Percentiles rank a stretch among this genome's conserved stretches.
These are phyloP conservation scores for Amanita brunnescens DNA, from an alignment of 768 basidiomycete genomes.

Conservation along the genomic window DNA sequence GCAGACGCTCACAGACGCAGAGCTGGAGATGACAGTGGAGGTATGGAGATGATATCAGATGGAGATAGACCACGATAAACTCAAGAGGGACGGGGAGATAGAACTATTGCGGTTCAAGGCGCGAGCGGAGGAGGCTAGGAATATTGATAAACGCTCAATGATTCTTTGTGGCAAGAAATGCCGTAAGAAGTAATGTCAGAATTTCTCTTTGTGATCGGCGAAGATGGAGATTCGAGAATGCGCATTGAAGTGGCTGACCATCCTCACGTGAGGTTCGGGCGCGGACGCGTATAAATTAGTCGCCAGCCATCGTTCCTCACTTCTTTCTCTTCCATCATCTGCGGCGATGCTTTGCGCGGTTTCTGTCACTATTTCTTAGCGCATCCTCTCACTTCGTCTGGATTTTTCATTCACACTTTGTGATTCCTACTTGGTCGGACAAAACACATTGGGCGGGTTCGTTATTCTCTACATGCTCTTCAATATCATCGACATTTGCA, in stretches of 20 bases:
- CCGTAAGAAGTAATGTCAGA: too few species aligned
- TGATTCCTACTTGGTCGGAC: too few species aligned
- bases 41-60: constrained; percentile 79
- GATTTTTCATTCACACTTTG: too few species aligned
- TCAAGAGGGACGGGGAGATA: constrained; percentile 35
- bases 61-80: constrained; percentile 52
- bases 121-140: constrained; percentile 32
- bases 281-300: constrained; percentile 15
- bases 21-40: constrained; percentile 74
- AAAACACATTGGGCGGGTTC: too few species aligned
- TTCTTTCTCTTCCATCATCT: background rate
- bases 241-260: constrained; percentile 39
- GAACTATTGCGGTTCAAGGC: constrained; percentile 33
- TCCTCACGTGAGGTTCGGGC: constrained; percentile 20
- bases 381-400: too few species aligned
- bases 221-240: too few species aligned
- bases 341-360: background rate
- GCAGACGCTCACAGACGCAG: constrained; percentile 47
- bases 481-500: background rate
- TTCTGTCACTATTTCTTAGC: too few species aligned
- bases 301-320: background rate
- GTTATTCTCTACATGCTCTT: background rate
- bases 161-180: too few species aligned
- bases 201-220: too few species aligned
- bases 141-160: too few species aligned